Evolutionary conservation across 2,329 filamentous ascomycete genomes (phyloP).

Genomic region (Nigrospora osmanthi): DNA sequence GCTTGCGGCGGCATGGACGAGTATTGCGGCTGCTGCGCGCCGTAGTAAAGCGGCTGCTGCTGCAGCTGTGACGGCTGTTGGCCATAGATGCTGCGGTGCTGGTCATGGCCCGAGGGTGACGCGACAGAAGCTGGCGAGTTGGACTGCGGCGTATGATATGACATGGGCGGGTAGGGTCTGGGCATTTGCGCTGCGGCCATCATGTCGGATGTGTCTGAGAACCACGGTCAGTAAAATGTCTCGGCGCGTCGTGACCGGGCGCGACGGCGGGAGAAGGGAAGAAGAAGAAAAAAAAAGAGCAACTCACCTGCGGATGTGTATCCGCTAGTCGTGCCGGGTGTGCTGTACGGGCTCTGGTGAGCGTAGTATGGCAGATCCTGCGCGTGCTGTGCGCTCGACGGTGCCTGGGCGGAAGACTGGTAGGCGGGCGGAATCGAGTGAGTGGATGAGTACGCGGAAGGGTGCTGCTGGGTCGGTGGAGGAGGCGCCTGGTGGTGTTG

Average conservation of each 20-base stretch:
- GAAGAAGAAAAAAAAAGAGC: slow-evolving; percentile 2
- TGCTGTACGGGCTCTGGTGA: slow-evolving; percentile 76
- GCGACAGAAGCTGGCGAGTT: slow-evolving; percentile 91
- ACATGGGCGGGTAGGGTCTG: slow-evolving; percentile 78
- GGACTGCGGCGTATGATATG: slow-evolving; percentile 88
- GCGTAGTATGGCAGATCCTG: slow-evolving; percentile 70
- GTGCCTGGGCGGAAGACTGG: slow-evolving; percentile 55
- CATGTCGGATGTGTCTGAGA: slow-evolving; percentile 53
- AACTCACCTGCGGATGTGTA: slow-evolving; percentile 80
- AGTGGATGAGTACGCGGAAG: slow-evolving; percentile 59
- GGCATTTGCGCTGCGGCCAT: slow-evolving; percentile 64
- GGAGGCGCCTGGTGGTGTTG: slow-evolving; percentile 63
- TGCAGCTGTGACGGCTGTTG: slow-evolving; percentile 72
- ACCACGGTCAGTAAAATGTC: slow-evolving; percentile 9
- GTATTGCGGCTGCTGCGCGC: slow-evolving; percentile 50
- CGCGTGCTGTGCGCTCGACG: slow-evolving; percentile 47
- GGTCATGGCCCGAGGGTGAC: slow-evolving; percentile 81
- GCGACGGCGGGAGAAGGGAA: slow-evolving; percentile 5
- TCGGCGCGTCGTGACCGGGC: slow-evolving; percentile 4
- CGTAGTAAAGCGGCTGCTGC: slow-evolving; percentile 74
- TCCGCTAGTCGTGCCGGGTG: slow-evolving; percentile 71
- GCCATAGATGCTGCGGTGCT: slow-evolving; percentile 79
- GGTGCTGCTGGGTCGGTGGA: slow-evolving; percentile 46
- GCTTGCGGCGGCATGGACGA: slow-evolving; percentile 59
- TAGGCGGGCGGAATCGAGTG: slow-evolving; percentile 62